These are phyloP conservation scores for Pichia pseudocactophila DNA, from an alignment of 805 yeast species.

Conservation along the genomic window DNA sequence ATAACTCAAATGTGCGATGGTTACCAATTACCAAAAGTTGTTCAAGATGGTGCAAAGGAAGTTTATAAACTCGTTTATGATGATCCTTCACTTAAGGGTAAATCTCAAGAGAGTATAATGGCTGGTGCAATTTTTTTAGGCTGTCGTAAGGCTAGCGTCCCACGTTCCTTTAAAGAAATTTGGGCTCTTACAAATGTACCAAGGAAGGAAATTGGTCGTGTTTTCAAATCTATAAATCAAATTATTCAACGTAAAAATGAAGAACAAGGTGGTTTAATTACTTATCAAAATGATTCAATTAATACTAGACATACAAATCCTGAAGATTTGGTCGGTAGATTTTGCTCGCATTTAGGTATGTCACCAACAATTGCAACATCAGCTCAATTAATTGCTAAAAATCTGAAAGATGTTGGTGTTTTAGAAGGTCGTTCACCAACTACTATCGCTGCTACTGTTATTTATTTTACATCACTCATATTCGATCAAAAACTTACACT, in stretches of 20 bases:
- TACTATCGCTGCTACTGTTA: constrained; percentile 95
- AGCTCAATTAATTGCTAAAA: constrained; percentile 85
- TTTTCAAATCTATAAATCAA: constrained; percentile 69
- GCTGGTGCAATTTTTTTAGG: constrained; percentile 95
- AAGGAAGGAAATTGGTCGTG: constrained; percentile 87
- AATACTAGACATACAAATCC: constrained; percentile 83
- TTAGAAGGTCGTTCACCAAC: constrained; percentile 95
- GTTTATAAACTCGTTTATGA: constrained; percentile 88
- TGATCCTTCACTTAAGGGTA: constrained; percentile 77
- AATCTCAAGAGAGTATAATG: constrained; percentile 88
- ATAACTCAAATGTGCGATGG: constrained; percentile 97
- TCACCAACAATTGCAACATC: constrained; percentile 79
- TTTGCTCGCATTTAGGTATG: constrained; percentile 90
- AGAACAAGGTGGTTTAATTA: constrained; percentile 34
- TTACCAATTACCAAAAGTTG: constrained; percentile 86
- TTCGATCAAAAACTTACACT: constrained; percentile 73
- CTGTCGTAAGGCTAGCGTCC: constrained; percentile 87
- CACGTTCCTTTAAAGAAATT: constrained; percentile 91
- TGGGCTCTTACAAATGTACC: constrained; percentile 93
- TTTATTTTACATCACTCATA: constrained; percentile 87
- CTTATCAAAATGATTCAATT: constrained; percentile 39
- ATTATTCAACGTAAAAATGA: constrained; percentile 47
- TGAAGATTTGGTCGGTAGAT: constrained; percentile 89
- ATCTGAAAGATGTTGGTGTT: constrained; percentile 85
- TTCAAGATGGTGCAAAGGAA: constrained; percentile 96